Evolutionary conservation across 1,284 basidiomycete genomes (phyloP), one percentile per base, ranked within the genome.

Genomic region (Mycena citricolor): DNA sequence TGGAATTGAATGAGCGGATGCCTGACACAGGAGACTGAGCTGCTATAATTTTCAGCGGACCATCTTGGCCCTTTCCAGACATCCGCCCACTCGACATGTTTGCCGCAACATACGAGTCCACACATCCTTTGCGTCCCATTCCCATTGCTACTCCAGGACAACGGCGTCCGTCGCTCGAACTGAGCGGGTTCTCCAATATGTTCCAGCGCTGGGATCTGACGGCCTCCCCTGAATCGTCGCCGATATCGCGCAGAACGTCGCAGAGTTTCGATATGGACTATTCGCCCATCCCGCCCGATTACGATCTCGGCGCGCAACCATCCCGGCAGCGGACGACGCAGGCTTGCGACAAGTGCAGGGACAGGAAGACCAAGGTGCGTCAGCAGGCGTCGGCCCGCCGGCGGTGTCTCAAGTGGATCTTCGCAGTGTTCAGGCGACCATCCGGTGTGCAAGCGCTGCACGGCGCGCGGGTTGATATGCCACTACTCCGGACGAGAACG

Each of bases 261-360:
- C 34, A 37, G 21, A 34, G n/a, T 22, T 29, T 35, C 22, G 49
- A 39, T 31, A 44, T 48, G 35, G 57, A 51, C 50, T 52, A 24
- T 32, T 26, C 33, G 5, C 29, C 43, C 21, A 39, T 31, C 14
- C 29, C 32, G 4, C 42, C 53, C 23, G 32, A 37, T 26, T 19
- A 12, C 28, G 12, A 32, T n/a, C 35, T 34, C n/a, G 28, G 29
- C 14, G 19, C 44, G 19, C 52, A 54, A 35, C 57, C 63, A 26
- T 58, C 61, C 37, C 66, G 74, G 29, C 73, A 74, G 54, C 67
- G 78, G 24, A 78, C 74, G 7, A 62, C 68, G 2, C 74, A 77
- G 45, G 78, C 78, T 10, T 81, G 78, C 55, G 73, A 77, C 44
- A 77, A 76, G 55, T 81, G 78, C 55, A 63, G 78, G 14, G 71